Conservation (phyloP, 1,284 basidiomycete genomes). For the Acaromyces ingoldii region DNA sequence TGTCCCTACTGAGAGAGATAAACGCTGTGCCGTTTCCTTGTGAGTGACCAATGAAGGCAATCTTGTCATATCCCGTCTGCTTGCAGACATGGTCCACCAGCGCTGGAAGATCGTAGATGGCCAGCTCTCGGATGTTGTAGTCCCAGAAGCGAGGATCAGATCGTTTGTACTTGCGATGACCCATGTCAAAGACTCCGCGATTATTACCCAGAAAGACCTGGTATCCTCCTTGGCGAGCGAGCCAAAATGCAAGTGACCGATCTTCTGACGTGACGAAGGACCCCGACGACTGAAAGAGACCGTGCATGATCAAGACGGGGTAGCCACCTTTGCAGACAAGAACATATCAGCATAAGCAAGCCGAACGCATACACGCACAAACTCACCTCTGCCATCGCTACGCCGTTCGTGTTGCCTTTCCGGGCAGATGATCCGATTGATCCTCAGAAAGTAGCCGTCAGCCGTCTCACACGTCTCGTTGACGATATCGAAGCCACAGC, state of each 20-base stretch:
- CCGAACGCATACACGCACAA: neutral
- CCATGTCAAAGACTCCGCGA: conserved; percentile 62
- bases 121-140: conserved; percentile 62
- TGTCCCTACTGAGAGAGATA: conserved; percentile 54
- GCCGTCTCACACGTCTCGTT: conserved; percentile 60
- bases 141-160: conserved; percentile 63
- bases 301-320: conserved; percentile 62
- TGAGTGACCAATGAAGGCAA: conserved; percentile 59
- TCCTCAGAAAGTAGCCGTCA: conserved; percentile 59
- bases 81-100: conserved; percentile 60
- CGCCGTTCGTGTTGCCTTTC: conserved; percentile 50
- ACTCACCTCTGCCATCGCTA: conserved; percentile 53
- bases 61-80: conserved; percentile 59
- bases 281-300: conserved; percentile 63
- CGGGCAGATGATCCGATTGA: conserved; percentile 59
- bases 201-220: conserved; percentile 64
- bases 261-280: conserved; percentile 64
- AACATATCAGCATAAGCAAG: neutral
- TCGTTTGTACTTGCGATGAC: conserved; percentile 56
- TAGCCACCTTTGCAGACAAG: conserved; percentile 53
- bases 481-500: conserved; percentile 60
- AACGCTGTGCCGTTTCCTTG: conserved; percentile 59
- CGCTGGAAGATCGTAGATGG: conserved; percentile 62
- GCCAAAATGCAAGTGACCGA: conserved; percentile 62
- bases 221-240: conserved; percentile 58